Percentiles rank a stretch among this genome's conserved stretches.
phyloP scores from a whole-genome alignment of 768 basidiomycete genomes.

The Hydnomerulius pinastri region DNA sequence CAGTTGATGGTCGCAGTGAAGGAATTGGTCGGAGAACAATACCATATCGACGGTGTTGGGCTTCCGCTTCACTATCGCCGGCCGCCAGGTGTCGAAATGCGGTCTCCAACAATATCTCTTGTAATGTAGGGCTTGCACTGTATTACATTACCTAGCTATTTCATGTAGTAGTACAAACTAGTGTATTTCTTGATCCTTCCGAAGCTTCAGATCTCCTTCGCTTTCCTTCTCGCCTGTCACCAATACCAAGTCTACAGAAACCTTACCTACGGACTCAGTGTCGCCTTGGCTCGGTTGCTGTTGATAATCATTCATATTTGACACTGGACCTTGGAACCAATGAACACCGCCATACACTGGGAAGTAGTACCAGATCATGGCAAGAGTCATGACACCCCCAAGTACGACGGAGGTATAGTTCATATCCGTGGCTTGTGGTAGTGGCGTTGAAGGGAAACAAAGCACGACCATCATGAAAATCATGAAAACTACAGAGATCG shows the following conservation, averaged over 20 bases:
- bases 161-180: background rate
- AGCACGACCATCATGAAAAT: conserved; percentile 35
- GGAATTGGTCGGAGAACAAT: conserved; percentile 85
- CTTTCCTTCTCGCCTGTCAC: background rate
- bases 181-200: background rate
- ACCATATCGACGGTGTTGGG: conserved; percentile 76
- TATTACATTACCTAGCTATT: background rate
- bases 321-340: conserved; percentile 66
- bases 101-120: conserved; percentile 32
- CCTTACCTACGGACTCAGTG: too few relatives aligned
- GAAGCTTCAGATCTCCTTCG: background rate
- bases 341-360: conserved; percentile 63
- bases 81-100: conserved; percentile 29
- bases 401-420: conserved; percentile 64
- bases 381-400: conserved; percentile 47
- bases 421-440: conserved; percentile 42
- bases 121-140: background rate
- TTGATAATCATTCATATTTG: conserved; percentile 21
- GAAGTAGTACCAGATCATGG: conserved; percentile 60
- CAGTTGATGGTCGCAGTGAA: conserved; percentile 79
- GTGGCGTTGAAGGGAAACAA: conserved; percentile 33
- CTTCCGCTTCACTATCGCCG: conserved; percentile 23
- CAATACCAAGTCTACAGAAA: too few relatives aligned
- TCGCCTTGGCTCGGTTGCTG: too few relatives aligned
- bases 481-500: conserved; percentile 38